Evolutionary conservation across 345 rosid genomes (phyloP), one percentile per base, ranked within the genome.

Genomic region (Eucalyptus grandis): DNA sequence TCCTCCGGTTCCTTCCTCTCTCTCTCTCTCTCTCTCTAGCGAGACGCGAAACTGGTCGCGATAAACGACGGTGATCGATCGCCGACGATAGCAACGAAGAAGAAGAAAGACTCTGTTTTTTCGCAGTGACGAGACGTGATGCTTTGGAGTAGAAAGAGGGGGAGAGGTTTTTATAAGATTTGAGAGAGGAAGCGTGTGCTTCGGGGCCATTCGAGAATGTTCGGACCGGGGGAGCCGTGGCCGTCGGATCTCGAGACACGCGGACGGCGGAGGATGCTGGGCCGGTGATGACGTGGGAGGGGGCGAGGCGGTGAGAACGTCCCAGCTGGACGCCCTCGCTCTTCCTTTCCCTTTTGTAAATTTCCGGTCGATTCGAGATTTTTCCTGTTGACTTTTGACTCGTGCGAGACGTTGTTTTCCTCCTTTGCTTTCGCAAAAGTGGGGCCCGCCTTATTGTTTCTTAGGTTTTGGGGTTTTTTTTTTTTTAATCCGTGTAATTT

Each of bases 141-240:
- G n/a, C 5, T 56, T 5, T 26, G 1, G 3, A 14, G 44, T 1
- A 14, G 12, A 11, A 15, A 56, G 27, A 31, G 60, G 31, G 47
- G 65, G 81, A 58, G 43, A 50, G 67, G 65, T 3, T 27, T 86
- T 88, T 89, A 86, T 89, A 26, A 50, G 81, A 72, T 15, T 60
- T 26, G 31, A 27, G 87, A 15, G 10, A 7, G n/a, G 53, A 50
- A 27, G 37, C 26, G 89, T 17, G 51, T 46, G 53, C 0, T 11
- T 19, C 24, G 50, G 67, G 83, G 44, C 47, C 83, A 37, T 87
- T 91, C 93, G 67, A 53, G 94, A 91, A 87, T 44, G 89, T 91
- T 92, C 94, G 15, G 44, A 26, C 4, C 14, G 51, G 24, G n/a
- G 40, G 21, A 47, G 51, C 49, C n/a, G 49, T 14, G 37, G 89